These are phyloP conservation scores for Hemisphaericaspora lyxosophila DNA, from an alignment of 1,139 yeast genomes.

Conservation along the genomic window DNA sequence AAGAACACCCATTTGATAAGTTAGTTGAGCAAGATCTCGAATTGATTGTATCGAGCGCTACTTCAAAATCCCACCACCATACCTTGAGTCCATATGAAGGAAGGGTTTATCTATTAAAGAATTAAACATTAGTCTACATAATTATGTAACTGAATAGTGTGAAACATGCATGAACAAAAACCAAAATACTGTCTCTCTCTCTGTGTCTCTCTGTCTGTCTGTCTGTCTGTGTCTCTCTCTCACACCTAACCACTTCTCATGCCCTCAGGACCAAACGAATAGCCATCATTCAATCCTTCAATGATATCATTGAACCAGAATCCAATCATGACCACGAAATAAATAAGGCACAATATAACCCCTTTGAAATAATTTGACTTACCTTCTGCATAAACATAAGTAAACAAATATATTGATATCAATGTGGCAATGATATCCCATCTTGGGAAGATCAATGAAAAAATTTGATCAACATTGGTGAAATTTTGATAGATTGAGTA, in stretches of 20 bases:
- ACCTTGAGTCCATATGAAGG: slow-evolving; percentile 38
- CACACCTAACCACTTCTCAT: not conserved
- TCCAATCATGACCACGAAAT: slow-evolving; percentile 75
- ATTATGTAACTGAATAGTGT: not conserved
- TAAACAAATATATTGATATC: slow-evolving; percentile 82
- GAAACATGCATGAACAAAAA: not conserved
- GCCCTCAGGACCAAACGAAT: slow-evolving; percentile 9
- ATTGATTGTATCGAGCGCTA: slow-evolving; percentile 16
- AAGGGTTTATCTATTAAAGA: slow-evolving; percentile 25
- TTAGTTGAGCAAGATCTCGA: slow-evolving; percentile 27
- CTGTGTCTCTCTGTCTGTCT: too few relatives aligned
- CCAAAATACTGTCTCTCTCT: not conserved
- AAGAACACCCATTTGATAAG: slow-evolving; percentile 27
- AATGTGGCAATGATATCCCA: slow-evolving; percentile 93
- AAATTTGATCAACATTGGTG: slow-evolving; percentile 50
- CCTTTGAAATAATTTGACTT: slow-evolving; percentile 96
- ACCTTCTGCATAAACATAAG: slow-evolving; percentile 95
- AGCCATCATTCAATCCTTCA: slow-evolving; percentile 37
- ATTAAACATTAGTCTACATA: not conserved
- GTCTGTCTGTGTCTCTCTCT: not conserved
- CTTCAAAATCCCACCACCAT: slow-evolving; percentile 2
- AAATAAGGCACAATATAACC: slow-evolving; percentile 77
- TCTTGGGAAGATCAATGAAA: slow-evolving; percentile 85
- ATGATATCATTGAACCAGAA: slow-evolving; percentile 65
- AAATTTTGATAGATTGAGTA: slow-evolving; percentile 58